Base-by-base conservation (phyloP, 805 yeast species). In the Tetrapisispora namnaoensis region DNA sequence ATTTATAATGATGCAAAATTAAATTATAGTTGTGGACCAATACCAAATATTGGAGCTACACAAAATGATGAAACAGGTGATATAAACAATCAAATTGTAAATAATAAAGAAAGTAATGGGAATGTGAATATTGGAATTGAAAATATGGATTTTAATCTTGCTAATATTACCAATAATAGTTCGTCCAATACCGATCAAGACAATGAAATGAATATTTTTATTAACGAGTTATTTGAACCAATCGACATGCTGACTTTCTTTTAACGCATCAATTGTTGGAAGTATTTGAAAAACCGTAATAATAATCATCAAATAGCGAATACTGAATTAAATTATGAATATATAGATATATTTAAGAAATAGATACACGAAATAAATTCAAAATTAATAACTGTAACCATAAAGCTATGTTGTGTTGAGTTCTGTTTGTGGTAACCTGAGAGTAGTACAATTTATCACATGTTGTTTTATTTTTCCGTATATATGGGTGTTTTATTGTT, bases 151-250 rank as follows among this genome's bases (percentile, higher is more conserved):
- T 16, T 36, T n/a, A 36, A 8, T 17, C 13, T 3, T n/a, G 11
- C 13, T n/a, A 7, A 40, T 40, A 13, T 7, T 17, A 18, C 21
- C 16, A 27, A 17, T 27, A 27, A 24, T 40, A n/a, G 18, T 2
- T 40, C 34, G 9, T 17, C 43, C 10, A 40, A 22, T 40, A 9
- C n/a, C 3, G 22, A 16, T 13, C 39, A 35, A 22, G 39, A 42
- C 8, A 3, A 27, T 5, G 44, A 37, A 7, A 35, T 44, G 35
- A 37, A 56, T n/a, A 54, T 51, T 17, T 47, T 59, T 28, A 49
- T 61, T 13, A 55, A 56, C 30, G 61, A 57, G 17, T 51, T 61
- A 48, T 61, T 61, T 40, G 63, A 61, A 44, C 65, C 63, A 18
- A 37, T 55, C n/a, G 65, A 61, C 45, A 58, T 61, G 42, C 47